Base-by-base conservation (phyloP, 148 eudicot species). In the Heliamphora exappendiculata region DNA sequence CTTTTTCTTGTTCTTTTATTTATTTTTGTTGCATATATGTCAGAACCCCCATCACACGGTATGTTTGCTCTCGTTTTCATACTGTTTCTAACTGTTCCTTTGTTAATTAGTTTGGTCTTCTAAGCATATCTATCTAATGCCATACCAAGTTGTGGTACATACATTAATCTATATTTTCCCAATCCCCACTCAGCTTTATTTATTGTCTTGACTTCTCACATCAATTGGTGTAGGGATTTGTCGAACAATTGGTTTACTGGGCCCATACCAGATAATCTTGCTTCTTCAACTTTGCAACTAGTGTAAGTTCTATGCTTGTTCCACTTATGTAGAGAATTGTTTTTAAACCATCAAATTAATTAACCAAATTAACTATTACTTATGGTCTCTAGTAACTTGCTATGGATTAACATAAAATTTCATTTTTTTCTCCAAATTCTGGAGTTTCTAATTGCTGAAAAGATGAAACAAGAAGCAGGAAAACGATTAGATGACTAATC, bases 241-340 rank as follows among this genome's bases (percentile, higher is more conserved):
- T 94, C 97, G 59, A 87, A 84, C 71, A 93, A 93, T 74, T 86
- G 80, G 73, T 78, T 93, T 66, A 82, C 88, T 37, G 98, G 98
- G 31, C 57, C 86, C 41, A 87, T 93, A 80, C 98, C 98, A 19
- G 92, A 89, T 47, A 87, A 87, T 78, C 87, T 93, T 69, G 79
- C 92, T 75, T 73, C 92, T 60, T 87, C 92, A 54, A 84, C 75
- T 75, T 78, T 93, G 80, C 94, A 86, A 58, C 92, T 88, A 81
- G 96, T 89, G 98, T 93, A 91, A 93, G 98, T 80, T 75, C 39
- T 53, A 59, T 77, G 47, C 57, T n/a, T 76, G 1, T 66, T 78
- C 53, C 68, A 28, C 55, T 44, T 47, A 12, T 36, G 8, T 57
- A 26, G n/a, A n/a, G n/a, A n/a, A n/a, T n/a, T n/a, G n/a, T n/a